These are phyloP conservation scores for Cornus suecica DNA, from an alignment of 148 eudicot genomes.

Conservation along the genomic window DNA sequence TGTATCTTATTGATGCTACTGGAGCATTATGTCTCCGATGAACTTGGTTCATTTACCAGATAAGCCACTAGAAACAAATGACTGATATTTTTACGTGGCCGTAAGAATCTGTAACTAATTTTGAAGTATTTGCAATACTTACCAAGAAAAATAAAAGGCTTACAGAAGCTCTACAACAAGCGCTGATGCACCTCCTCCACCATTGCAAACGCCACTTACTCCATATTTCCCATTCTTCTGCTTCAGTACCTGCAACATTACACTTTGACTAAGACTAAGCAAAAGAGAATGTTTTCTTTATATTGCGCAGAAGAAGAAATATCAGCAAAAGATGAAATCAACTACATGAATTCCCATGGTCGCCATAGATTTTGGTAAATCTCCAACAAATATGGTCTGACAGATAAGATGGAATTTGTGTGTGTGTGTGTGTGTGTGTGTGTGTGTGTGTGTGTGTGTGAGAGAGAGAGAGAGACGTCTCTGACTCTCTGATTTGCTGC, in stretches of 20 bases:
- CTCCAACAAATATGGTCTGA: neutral
- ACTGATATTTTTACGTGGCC: neutral
- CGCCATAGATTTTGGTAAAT: neutral
- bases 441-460: too few species aligned
- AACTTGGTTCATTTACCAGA: neutral
- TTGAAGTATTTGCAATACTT: conserved; percentile 9
- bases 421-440: too few species aligned
- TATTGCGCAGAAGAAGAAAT: neutral
- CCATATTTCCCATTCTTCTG: conserved; percentile 71
- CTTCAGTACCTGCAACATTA: conserved; percentile 47
- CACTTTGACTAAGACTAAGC: conserved; percentile 1
- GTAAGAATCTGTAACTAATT: neutral
- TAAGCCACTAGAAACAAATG: neutral
- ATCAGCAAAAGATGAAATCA: neutral
- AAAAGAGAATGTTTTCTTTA: neutral
- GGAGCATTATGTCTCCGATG: neutral
- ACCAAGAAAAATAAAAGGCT: conserved; percentile 30
- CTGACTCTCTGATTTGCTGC: too few species aligned
- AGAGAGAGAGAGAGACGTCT: conserved; percentile 4
- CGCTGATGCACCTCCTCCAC: conserved; percentile 90
- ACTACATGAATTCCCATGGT: neutral
- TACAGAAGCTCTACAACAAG: conserved; percentile 77
- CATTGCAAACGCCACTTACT: conserved; percentile 80
- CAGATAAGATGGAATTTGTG: neutral
- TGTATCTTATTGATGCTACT: neutral